These are phyloP conservation scores for Hyaloscypha bicolor DNA, from an alignment of 495 filamentous ascomycete species.

Conservation along the genomic window DNA sequence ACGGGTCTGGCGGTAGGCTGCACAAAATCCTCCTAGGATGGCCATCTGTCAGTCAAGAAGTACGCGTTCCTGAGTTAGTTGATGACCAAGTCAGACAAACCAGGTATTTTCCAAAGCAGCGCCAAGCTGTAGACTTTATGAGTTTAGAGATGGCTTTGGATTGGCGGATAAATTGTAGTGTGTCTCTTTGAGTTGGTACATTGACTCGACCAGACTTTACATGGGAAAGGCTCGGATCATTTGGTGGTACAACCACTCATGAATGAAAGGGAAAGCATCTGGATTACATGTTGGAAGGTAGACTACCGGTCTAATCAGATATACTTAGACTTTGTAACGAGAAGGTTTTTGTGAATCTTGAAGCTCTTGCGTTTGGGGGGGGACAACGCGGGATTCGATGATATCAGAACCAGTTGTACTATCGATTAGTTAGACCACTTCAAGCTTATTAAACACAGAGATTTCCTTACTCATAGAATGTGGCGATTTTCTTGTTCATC, in stretches of 20 bases:
- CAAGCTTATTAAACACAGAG: too few species aligned
- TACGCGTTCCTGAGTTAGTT: not conserved
- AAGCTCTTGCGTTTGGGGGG: not conserved
- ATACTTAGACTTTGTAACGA: not conserved
- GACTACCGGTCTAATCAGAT: not conserved
- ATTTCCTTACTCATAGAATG: not conserved
- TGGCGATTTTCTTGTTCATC: too few species aligned
- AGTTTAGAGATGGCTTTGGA: not conserved
- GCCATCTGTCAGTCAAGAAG: not conserved
- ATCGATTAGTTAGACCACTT: not conserved
- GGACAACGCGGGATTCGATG: not conserved
- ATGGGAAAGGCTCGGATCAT: not conserved
- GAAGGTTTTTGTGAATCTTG: not conserved
- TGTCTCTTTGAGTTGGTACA: not conserved
- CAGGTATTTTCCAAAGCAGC: not conserved
- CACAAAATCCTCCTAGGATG: not conserved
- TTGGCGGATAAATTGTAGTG: not conserved
- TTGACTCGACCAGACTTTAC: not conserved
- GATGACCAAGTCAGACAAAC: not conserved
- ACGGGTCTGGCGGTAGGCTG: not conserved
- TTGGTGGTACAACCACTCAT: not conserved
- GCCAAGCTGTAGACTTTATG: not conserved
- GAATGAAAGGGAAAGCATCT: not conserved
- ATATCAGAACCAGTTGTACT: not conserved
- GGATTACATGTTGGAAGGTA: not conserved